A percentile compares a stretch with the other conserved stretches of the same genome.
Evolutionary conservation across 345 rosid species (phyloP).

Genomic region (Rhodamnia rubescens): DNA sequence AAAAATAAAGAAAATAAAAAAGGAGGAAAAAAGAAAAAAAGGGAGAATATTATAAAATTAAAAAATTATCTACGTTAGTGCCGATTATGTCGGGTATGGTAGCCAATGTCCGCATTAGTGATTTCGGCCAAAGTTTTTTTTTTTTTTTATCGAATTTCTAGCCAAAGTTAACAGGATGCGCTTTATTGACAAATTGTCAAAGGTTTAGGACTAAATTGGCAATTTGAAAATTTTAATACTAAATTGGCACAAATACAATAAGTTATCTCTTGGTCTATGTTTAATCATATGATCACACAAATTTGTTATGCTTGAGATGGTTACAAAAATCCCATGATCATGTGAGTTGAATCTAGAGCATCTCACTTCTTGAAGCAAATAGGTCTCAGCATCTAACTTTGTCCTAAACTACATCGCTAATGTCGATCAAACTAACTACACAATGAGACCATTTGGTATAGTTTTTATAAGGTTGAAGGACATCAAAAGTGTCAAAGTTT

Average conservation of each 20-base stretch:
- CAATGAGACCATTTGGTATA: too few species aligned
- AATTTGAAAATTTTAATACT: not conserved
- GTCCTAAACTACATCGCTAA: too few species aligned
- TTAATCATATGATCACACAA: not conserved
- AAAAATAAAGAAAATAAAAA: too few species aligned
- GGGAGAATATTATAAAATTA: not conserved
- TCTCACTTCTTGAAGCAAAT: not conserved
- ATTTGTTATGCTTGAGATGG: not conserved
- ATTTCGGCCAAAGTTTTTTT: not conserved
- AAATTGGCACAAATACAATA: not conserved
- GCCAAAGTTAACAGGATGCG: not conserved
- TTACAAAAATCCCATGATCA: not conserved
- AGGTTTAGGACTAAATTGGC: not conserved
- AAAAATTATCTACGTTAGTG: rapidly evolving
- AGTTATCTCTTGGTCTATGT: not conserved
- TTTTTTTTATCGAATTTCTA: too few species aligned
- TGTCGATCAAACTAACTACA: too few species aligned
- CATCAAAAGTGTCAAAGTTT: too few species aligned
- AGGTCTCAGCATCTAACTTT: too few species aligned
- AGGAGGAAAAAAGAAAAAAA: not conserved
- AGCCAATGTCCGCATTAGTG: not conserved
- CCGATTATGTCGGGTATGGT: rapidly evolving
- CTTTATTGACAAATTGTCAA: not conserved
- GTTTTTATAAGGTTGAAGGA: too few species aligned
- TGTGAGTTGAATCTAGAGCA: not conserved